phyloP scores from a whole-genome alignment of 2,329 filamentous ascomycete genomes.

The Xylariaceae sp. region DNA sequence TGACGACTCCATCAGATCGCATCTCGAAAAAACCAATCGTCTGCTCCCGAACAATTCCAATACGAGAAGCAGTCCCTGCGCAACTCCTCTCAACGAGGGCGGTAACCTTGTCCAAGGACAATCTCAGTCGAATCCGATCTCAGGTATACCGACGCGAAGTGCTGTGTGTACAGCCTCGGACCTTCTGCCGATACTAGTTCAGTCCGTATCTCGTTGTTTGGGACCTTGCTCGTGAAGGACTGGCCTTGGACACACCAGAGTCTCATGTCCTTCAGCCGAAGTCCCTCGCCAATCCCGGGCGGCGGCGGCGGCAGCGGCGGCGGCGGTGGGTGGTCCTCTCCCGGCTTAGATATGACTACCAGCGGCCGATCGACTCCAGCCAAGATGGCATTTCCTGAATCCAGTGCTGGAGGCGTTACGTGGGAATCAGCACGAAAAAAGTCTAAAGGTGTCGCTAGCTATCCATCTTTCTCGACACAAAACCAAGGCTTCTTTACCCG shows the following conservation, averaged over 20 bases:
- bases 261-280: constrained; percentile 79
- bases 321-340: constrained; percentile 73
- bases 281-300: constrained; percentile 75
- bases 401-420: constrained; percentile 56
- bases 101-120: constrained; percentile 36
- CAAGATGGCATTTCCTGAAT: constrained; percentile 41
- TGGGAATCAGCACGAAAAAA: constrained; percentile 81
- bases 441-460: constrained; percentile 65
- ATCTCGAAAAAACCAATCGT: constrained; percentile 46
- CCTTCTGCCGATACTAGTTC: constrained; percentile 10
- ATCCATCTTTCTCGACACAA: constrained; percentile 72
- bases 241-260: constrained; percentile 47
- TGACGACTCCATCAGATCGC: constrained; percentile 42
- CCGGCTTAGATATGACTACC: constrained; percentile 63
- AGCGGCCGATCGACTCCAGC: constrained; percentile 65
- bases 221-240: constrained; percentile 4
- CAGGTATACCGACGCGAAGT: constrained; percentile 37
- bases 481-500: constrained; percentile 84
- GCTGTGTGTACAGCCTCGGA: constrained; percentile 27
- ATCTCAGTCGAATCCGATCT: constrained; percentile 47
- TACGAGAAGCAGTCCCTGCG: constrained; percentile 33
- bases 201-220: constrained; percentile 5
- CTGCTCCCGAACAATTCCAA: constrained; percentile 30
- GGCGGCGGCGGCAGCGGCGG: constrained; percentile 28
- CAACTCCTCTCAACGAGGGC: constrained; percentile 35